Base-by-base conservation (phyloP, 805 yeast genomes). In the Starmerella apis region DNA sequence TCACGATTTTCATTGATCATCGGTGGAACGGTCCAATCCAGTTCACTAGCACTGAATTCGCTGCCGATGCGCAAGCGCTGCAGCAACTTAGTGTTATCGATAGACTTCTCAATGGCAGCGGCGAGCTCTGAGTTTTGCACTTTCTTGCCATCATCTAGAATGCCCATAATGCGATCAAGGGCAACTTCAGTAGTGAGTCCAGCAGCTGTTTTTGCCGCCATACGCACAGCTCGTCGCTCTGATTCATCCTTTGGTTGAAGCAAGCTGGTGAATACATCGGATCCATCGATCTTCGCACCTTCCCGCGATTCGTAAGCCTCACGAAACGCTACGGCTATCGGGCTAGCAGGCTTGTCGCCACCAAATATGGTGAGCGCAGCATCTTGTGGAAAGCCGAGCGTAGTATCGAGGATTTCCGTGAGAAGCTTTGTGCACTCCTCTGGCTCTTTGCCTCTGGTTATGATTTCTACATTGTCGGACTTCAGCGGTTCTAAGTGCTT, bases 11-110 rank as follows among this genome's bases (percentile, higher is more conserved):
- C 77, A 48, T 94, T 94, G 58, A 94, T 82, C 68, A 86, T 94
- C 25, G 97, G 96, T 49, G 87, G 79, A 65, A 85, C 86, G 57
- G 94, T 84, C 96, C 96, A 90, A 64, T 90, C 97, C 19, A 90
- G 68, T 55, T 79, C 76, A 54, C 77, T 79, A 4, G 81, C 71
- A 60, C 86, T 94, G 54, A 87, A 82, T 48, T 83, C 90, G 30
- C 75, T 70, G 42, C 83, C 81, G 19, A 76, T 57, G 50, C 73
- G 72, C 43, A 78, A 63, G 56, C 76, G 75, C 60, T 79, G 77
- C 64, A 81, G 77, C 69, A 83, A 83, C 58, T 77, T 79, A n/a
- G 69, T 68, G 61, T 83, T 86, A 60, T 86, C 96, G 58, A 90
- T 82, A 65, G 81, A 83, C 61, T 75, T 79, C 63, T 87, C 95